Evolutionary conservation across 2,329 filamentous ascomycete genomes (phyloP), one percentile per base, ranked within the genome.

Genomic region (Hypoxylon sp.): DNA sequence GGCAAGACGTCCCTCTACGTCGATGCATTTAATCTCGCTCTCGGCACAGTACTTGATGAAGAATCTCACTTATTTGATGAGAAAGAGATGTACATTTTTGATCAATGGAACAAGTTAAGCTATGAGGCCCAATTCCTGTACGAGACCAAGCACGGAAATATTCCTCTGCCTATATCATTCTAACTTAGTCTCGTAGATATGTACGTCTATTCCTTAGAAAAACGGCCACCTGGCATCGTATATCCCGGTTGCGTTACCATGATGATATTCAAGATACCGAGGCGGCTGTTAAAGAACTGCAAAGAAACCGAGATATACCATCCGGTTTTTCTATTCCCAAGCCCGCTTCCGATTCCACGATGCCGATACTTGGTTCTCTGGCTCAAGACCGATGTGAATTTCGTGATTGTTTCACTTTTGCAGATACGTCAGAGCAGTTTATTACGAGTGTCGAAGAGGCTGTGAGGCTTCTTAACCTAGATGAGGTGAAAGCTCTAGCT

Each of bases 51-150:
- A 2, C 81, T 98, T 11, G 90, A 93, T 52, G 93, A 98, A 63
- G 96, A 99, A 79, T 86, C 88, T 0, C 93, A 97, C 79, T 82
- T 99, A 0, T 99, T 98, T 77, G 87, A 96, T 74, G 87, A 89
- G 63, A 90, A 89, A 17, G 96, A 99, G 79, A 87, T 85, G 74
- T 83, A 86, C 13, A 85, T 98, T 0, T 98, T 99, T 77, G 81
- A 83, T 2, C 84, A 90, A 63, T 99, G 95, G 94, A 87, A 83
- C 65, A 79, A 80, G 0, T 77, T 98, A 56, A 83, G 85, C 28
- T 98, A 98, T 77, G 93, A 98, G 76, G 87, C 93, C 17, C 94
- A 98, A 75, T 98, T 97, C 79, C 80, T 99, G 89, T 98, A 84
- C 75, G 91, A 78, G 11, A 45, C 19, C 51, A 30, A 34, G 34